A percentile compares a stretch with the other conserved stretches of the same genome.
These are phyloP conservation scores for Lactarius sanguifluus DNA, from an alignment of 768 basidiomycete species.

Conservation along the genomic window DNA sequence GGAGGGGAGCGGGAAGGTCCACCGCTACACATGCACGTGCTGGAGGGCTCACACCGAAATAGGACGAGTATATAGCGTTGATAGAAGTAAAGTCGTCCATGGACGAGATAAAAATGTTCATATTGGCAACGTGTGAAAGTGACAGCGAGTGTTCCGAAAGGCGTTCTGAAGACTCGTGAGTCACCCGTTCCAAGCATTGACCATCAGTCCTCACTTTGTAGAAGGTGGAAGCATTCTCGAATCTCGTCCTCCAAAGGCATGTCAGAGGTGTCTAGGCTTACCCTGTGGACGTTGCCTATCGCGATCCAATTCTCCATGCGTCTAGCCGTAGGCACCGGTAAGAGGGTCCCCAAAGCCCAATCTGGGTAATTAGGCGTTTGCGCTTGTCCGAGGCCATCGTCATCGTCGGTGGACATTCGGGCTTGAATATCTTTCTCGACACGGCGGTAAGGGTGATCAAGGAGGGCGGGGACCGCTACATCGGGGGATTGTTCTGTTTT, in stretches of 20 bases:
- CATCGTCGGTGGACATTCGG: not conserved
- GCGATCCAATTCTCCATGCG: slow-evolving; percentile 65
- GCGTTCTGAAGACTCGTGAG: slow-evolving; percentile 43
- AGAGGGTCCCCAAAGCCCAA: slow-evolving; percentile 15
- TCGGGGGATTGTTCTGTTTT: slow-evolving; percentile 42
- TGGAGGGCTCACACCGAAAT: slow-evolving; percentile 90
- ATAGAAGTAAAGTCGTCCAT: slow-evolving; percentile 78
- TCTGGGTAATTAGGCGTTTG: slow-evolving; percentile 12
- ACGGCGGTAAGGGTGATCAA: slow-evolving; percentile 46
- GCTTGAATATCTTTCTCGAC: slow-evolving; percentile 21
- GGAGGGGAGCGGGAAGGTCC: slow-evolving; percentile 55
- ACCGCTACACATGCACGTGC: slow-evolving; percentile 92
- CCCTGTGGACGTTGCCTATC: slow-evolving; percentile 54
- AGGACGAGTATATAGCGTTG: slow-evolving; percentile 76
- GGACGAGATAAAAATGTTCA: slow-evolving; percentile 80
- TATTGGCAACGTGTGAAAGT: slow-evolving; percentile 63
- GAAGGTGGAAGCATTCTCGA: slow-evolving; percentile 56
- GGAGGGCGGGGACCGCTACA: slow-evolving; percentile 48
- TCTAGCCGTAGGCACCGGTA: slow-evolving; percentile 31
- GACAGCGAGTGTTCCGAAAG: slow-evolving; percentile 50
- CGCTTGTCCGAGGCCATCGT: not conserved
- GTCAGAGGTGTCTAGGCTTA: slow-evolving; percentile 26
- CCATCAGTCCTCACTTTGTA: slow-evolving; percentile 52
- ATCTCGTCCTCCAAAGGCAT: slow-evolving; percentile 71
- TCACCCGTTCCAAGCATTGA: not conserved